These are phyloP conservation scores for Lithocarpus polystachyus DNA, from an alignment of 306 rosid species.

Conservation along the genomic window DNA sequence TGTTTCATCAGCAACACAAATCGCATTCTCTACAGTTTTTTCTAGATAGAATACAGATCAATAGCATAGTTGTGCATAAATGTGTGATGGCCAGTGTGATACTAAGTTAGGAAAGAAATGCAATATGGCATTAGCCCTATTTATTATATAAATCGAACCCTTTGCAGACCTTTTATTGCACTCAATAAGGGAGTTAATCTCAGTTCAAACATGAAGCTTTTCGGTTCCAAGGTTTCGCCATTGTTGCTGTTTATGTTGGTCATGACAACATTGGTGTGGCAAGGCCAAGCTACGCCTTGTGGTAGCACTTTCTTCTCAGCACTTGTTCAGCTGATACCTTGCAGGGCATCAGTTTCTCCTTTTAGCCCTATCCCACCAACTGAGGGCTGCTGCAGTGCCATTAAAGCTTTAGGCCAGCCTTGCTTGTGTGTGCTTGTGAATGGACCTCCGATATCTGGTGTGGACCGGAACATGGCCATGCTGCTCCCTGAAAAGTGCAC, in stretches of 20 bases:
- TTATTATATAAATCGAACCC: constrained; percentile 33
- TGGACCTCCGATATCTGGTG: constrained; percentile 80
- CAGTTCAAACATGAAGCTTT: constrained; percentile 31
- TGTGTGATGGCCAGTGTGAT: constrained; percentile 42
- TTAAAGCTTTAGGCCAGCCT: constrained; percentile 68
- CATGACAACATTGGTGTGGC: constrained; percentile 26
- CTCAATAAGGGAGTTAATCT: neutral
- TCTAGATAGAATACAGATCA: neutral
- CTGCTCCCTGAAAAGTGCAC: constrained; percentile 77
- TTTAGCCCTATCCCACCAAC: constrained; percentile 72
- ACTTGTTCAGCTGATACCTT: constrained; percentile 81
- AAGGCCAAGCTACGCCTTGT: constrained; percentile 46
- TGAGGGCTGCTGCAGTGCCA: constrained; percentile 68
- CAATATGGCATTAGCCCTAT: constrained; percentile 21
- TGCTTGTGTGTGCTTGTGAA: constrained; percentile 72
- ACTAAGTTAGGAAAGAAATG: constrained; percentile 41
- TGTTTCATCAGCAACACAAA: constrained; percentile 21
- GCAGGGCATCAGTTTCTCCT: constrained; percentile 77
- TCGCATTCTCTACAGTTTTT: constrained; percentile 4
- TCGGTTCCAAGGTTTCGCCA: constrained; percentile 15
- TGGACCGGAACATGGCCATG: constrained; percentile 77
- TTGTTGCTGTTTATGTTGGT: constrained; percentile 26
- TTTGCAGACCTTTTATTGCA: neutral
- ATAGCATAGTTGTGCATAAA: neutral
- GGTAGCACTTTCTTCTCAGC: constrained; percentile 71